These are phyloP conservation scores for Kwoniella dendrophila DNA, from an alignment of 768 basidiomycete species.

Conservation along the genomic window DNA sequence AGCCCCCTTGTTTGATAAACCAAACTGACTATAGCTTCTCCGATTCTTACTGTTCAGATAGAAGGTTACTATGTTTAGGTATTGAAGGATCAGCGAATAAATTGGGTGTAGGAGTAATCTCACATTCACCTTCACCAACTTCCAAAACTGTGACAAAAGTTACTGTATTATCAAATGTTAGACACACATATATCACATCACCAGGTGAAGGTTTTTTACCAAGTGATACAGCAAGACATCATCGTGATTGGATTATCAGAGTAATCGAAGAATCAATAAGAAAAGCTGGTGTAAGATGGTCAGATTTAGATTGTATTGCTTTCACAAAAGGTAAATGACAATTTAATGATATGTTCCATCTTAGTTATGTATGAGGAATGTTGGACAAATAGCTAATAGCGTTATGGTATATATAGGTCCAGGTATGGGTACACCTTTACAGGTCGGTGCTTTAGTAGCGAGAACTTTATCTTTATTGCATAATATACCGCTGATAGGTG, in stretches of 20 bases:
- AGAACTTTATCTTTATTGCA: conserved; percentile 84
- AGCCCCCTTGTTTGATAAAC: neutral
- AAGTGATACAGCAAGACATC: conserved; percentile 90
- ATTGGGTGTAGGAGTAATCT: conserved; percentile 88
- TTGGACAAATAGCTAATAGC: neutral
- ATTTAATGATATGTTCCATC: neutral
- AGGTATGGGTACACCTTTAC: conserved; percentile 98
- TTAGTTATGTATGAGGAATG: neutral
- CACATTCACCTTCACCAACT: conserved; percentile 63
- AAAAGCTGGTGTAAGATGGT: conserved; percentile 69
- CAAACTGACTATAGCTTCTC: neutral
- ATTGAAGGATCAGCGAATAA: conserved; percentile 99
- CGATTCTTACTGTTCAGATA: conserved; percentile 25
- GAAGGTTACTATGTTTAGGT: conserved; percentile 73
- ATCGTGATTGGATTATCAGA: conserved; percentile 84
- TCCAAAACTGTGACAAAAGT: conserved; percentile 58
- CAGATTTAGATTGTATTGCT: conserved; percentile 89
- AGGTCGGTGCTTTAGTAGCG: conserved; percentile 91
- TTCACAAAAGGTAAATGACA: conserved; percentile 80
- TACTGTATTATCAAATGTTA: conserved; percentile 81
- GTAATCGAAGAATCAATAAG: conserved; percentile 76
- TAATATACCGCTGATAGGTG: conserved; percentile 87
- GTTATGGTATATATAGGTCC: conserved; percentile 65
- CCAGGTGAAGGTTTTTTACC: conserved; percentile 98
- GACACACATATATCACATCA: conserved; percentile 98